A percentile compares a stretch with the other conserved stretches of the same genome.
These are phyloP conservation scores for Kodamaea jinghongensis DNA, from an alignment of 805 yeast genomes.

Conservation along the genomic window DNA sequence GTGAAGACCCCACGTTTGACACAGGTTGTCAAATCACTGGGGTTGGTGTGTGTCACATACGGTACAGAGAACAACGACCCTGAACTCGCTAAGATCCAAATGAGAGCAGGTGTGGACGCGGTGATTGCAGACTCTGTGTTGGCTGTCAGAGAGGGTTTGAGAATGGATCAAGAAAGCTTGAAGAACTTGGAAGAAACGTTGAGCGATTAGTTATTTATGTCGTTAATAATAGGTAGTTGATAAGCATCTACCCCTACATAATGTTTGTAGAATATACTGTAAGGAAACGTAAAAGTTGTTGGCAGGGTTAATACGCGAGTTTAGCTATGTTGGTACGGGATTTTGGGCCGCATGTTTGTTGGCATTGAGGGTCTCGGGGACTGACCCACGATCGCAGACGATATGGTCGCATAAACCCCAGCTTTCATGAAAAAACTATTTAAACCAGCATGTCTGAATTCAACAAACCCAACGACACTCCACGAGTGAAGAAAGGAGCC, in stretches of 20 bases:
- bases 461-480: slow-evolving; percentile 2
- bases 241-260: too few relatives aligned
- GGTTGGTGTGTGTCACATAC: slow-evolving; percentile 90
- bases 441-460: slow-evolving; percentile 4
- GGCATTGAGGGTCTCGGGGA: too few relatives aligned
- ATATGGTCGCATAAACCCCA: too few relatives aligned
- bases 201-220: slow-evolving; percentile 11
- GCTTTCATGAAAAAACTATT: too few relatives aligned
- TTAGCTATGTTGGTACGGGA: too few relatives aligned
- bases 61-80: slow-evolving; percentile 85
- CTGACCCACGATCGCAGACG: too few relatives aligned
- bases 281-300: too few relatives aligned
- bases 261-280: too few relatives aligned
- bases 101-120: slow-evolving; percentile 95
- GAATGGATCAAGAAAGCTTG: slow-evolving; percentile 27
- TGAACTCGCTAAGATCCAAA: slow-evolving; percentile 75
- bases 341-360: too few relatives aligned
- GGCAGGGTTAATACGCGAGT: too few relatives aligned
- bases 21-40: slow-evolving; percentile 85
- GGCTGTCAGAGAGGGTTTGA: slow-evolving; percentile 84
- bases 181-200: slow-evolving; percentile 17
- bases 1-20: slow-evolving; percentile 89
- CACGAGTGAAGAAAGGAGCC: neutral
- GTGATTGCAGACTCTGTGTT: slow-evolving; percentile 95
- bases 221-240: too few relatives aligned